Base-by-base conservation (phyloP, 2,329 filamentous ascomycete genomes). In the Cladosporium oxysporum region DNA sequence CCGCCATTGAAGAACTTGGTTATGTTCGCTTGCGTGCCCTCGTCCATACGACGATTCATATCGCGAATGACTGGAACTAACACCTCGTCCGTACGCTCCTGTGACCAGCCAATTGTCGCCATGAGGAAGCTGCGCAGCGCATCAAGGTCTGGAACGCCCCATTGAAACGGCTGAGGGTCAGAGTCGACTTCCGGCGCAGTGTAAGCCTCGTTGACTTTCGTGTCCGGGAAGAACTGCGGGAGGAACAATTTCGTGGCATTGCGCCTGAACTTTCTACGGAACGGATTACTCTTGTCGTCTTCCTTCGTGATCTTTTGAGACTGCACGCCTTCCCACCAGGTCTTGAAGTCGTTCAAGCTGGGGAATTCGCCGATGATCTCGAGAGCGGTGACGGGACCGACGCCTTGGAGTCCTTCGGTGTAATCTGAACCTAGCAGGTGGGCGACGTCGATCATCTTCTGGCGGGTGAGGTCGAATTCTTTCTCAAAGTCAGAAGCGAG, bases 1-100 rank as follows among this genome's bases (percentile, higher is more conserved):
- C 82, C 79, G 0, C 94, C 94, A 14, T 88, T 87, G 76, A 98
- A 97, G 77, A 89, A 99, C 28, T 89, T 84, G n/a, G 95, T 99
- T 70, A 99, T 97, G 72, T 99, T 99, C 66, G 88, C 89, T 82
- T 99, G 95, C 21, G 94, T 98, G 7, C 95, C 95, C 79, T 98
- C 95, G 31, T 88, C 84, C 70, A 92, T 91, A 47, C 95, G 85
- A 4, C 88, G 87, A 76, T 98, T 98, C 91, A 99, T 96, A 74
- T 99, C 95, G 65, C 89, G 86, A 69, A 99, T 95, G 1, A 99
- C 96, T 0, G 95, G 95, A 1, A 99, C 92, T 1, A 99, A 85
- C 2, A 99, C 91, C 78, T 99, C 95, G 74, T 99, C 95, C 0
- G 94, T 98, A 8, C 93, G 85, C 77, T 98, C 94, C 76, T 91